Evolutionary conservation across 75 land plant species (phyloP).

Genomic region (Picea glauca): DNA sequence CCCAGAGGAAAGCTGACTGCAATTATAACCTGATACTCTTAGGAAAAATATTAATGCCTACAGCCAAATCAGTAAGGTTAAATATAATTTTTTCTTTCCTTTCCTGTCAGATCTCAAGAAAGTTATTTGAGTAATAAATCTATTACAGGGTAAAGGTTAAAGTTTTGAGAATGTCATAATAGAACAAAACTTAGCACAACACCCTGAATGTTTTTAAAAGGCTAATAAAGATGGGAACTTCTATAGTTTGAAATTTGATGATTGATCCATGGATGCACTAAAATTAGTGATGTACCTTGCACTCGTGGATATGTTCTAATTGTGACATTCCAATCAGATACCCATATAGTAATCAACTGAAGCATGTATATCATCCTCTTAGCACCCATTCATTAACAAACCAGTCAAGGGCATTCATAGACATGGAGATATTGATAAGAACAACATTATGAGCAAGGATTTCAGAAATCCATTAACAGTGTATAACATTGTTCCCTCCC

Average conservation of each 20-base stretch:
- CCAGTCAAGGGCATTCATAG: neutral
- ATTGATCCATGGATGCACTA: conserved; percentile 1
- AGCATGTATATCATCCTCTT: neutral
- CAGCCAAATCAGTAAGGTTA: neutral
- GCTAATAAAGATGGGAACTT: conserved; percentile 3
- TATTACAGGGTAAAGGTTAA: neutral
- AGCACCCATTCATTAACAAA: neutral
- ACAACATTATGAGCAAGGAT: neutral
- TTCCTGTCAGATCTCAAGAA: neutral
- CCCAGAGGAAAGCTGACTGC: conserved; percentile 99
- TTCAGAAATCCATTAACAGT: neutral
- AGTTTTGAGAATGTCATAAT: neutral
- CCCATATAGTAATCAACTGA: neutral
- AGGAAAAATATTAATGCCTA: conserved; percentile 8
- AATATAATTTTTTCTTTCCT: neutral
- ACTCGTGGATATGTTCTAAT: neutral
- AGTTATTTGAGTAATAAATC: neutral
- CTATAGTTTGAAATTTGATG: neutral
- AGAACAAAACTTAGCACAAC: neutral
- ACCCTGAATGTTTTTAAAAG: neutral
- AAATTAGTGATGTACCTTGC: neutral
- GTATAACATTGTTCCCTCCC: neutral
- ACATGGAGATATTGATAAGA: neutral
- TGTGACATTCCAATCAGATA: neutral
- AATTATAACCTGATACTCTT: conserved; percentile 9